Conservation (phyloP, 2,329 filamentous ascomycete genomes). For the Dryadomyces quercivorus region DNA sequence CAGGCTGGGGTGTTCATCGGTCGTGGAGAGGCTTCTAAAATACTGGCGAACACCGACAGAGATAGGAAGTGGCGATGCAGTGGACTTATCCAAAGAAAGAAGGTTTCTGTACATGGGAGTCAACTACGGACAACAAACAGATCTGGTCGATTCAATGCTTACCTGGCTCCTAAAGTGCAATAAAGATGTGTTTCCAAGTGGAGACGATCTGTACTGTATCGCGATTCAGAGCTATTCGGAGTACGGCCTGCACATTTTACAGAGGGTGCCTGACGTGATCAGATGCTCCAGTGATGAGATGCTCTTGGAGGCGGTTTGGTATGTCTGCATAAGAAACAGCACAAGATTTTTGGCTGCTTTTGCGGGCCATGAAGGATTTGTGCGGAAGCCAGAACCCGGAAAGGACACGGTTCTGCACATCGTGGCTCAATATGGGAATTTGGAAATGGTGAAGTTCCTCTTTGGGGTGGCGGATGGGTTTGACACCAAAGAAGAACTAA, state of each 20-base stretch:
- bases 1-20: not conserved
- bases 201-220: not conserved
- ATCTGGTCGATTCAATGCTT: not conserved
- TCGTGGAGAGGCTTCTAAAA: not conserved
- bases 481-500: not conserved
- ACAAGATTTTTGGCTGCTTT: not conserved
- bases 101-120: not conserved
- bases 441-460: not conserved
- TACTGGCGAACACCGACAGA: not conserved
- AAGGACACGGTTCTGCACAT: not conserved
- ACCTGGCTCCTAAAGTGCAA: not conserved
- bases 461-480: not conserved
- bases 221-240: not conserved
- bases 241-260: not conserved
- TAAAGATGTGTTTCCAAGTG: not conserved
- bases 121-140: not conserved
- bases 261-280: not conserved
- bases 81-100: not conserved
- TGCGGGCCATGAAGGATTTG: not conserved
- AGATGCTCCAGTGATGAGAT: not conserved
- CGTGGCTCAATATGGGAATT: not conserved
- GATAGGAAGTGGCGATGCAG: not conserved
- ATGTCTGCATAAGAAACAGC: not conserved
- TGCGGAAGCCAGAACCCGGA: not conserved
- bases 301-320: not conserved